Conservation (phyloP, 2,329 filamentous ascomycete species). For the Arthrobotrys pseudoclavata region DNA sequence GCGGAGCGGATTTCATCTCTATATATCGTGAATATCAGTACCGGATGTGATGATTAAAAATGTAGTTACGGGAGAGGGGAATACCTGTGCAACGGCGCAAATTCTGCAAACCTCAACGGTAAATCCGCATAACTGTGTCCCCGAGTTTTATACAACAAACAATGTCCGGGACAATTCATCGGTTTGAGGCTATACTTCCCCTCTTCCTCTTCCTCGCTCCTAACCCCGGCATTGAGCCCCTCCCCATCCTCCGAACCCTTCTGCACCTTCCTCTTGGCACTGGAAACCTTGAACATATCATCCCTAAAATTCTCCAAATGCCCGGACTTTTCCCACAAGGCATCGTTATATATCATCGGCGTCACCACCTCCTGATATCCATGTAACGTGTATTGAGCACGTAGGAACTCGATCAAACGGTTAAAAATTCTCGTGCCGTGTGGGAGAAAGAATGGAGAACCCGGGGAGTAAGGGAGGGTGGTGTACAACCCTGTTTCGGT, state of each 20-base stretch:
- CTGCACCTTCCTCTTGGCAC: slow-evolving; percentile 66
- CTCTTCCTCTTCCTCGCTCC: slow-evolving; percentile 68
- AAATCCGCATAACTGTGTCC: slow-evolving; percentile 82
- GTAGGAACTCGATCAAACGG: slow-evolving; percentile 82
- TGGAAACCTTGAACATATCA: slow-evolving; percentile 88
- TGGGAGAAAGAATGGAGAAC: slow-evolving; percentile 86
- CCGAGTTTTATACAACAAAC: slow-evolving; percentile 82
- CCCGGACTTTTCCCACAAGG: slow-evolving; percentile 86
- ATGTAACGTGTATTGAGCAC: slow-evolving; percentile 85
- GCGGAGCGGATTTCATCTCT: slow-evolving; percentile 87
- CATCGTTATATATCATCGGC: slow-evolving; percentile 90
- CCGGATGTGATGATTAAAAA: no score
- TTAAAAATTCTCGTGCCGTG: slow-evolving; percentile 87
- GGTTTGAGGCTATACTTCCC: slow-evolving; percentile 87
- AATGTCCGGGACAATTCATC: slow-evolving; percentile 94
- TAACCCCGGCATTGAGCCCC: background rate
- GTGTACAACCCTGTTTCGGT: slow-evolving; percentile 75
- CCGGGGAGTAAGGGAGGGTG: slow-evolving; percentile 81
- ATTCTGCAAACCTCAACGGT: slow-evolving; percentile 87
- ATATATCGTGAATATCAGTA: no score
- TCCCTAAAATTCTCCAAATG: slow-evolving; percentile 91
- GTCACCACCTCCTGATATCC: slow-evolving; percentile 91
- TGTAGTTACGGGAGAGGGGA: no score
- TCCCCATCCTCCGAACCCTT: no score
- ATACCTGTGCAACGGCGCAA: slow-evolving; percentile 67